These are phyloP conservation scores for Leishmania arabica DNA, from an alignment of 208 protist genomes.

Conservation along the genomic window DNA sequence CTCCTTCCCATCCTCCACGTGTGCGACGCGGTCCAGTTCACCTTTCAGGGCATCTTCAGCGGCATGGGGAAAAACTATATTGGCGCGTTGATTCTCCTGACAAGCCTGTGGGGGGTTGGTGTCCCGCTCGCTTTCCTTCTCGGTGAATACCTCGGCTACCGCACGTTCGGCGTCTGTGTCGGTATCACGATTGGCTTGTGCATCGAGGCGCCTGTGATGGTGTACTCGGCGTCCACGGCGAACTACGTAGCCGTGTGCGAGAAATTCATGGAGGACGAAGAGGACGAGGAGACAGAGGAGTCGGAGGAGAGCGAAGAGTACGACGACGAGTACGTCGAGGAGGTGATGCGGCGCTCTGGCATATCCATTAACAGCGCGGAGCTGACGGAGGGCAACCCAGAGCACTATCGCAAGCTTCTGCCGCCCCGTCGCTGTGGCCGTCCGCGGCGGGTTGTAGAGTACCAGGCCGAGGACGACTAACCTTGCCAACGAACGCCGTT, in stretches of 20 bases:
- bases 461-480: constrained; percentile 43
- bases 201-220: constrained; percentile 82
- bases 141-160: constrained; percentile 54
- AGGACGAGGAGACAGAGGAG: constrained; percentile 48
- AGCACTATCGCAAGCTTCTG: constrained; percentile 53
- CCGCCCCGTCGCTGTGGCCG: constrained; percentile 44
- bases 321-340: constrained; percentile 65
- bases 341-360: constrained; percentile 80
- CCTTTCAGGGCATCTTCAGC: constrained; percentile 88
- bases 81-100: constrained; percentile 73
- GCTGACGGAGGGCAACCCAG: constrained; percentile 32
- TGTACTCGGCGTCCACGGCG: constrained; percentile 54
- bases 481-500: not conserved
- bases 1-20: constrained; percentile 81
- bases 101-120: constrained; percentile 74
- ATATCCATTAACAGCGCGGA: constrained; percentile 46
- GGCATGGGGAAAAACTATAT: constrained; percentile 80
- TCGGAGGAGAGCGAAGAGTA: constrained; percentile 53
- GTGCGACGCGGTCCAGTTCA: constrained; percentile 78
- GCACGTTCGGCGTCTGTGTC: constrained; percentile 71
- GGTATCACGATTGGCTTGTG: constrained; percentile 80
- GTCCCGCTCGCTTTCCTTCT: constrained; percentile 70
- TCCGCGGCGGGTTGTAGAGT: constrained; percentile 20
- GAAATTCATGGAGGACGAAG: constrained; percentile 58
- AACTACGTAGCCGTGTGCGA: constrained; percentile 72